Base-by-base conservation (phyloP, 768 basidiomycete genomes). In the Gelatoporia subvermispora region DNA sequence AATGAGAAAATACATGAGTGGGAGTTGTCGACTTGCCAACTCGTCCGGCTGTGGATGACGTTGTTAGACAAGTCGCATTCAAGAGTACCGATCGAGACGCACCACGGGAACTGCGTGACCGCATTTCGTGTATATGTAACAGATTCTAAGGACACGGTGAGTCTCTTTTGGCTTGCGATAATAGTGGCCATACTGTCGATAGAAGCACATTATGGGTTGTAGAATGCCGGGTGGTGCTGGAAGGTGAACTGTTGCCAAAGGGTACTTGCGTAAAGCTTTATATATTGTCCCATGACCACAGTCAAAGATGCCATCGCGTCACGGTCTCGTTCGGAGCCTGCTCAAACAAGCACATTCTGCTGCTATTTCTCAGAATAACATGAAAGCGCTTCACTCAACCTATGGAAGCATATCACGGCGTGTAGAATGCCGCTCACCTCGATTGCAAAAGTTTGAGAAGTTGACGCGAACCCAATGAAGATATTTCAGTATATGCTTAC, bases 51-150 rank as follows among this genome's bases (percentile, higher is more conserved):
- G 35, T 4, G 5, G 24, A 35, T 13, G 24, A 11, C n/a, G n/a
- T 15, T 35, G 42, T n/a, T 44, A 39, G 8, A n/a, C n/a, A 31
- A 13, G 28, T 31, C 28, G 28, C 28, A 31, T n/a, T 5, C 10
- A 21, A 25, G 16, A 39, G 4, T 25, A 31, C 8, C 4, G 20
- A 47, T 57, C n/a, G 13, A 7, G 28, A 7, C 28, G 28, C 31
- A 58, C 60, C 58, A 58, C 54, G 13, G 58, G 49, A 44, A 50
- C 54, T 2, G 55, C 55, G 40, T 62, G 58, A 4, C 60, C 60
- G 45, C 60, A 62, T 24, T 49, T 48, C 16, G 43, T 41, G 50
- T 59, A 62, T 23, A 62, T 45, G 44, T 59, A 57, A 54, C 60
- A 62, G 15, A 62, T 54, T 49, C 60, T 62, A 34, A 2, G 16